Evolutionary conservation across 352 stramenopile species (phyloP).

Genomic region (Pythium rhizo-oryzae): DNA sequence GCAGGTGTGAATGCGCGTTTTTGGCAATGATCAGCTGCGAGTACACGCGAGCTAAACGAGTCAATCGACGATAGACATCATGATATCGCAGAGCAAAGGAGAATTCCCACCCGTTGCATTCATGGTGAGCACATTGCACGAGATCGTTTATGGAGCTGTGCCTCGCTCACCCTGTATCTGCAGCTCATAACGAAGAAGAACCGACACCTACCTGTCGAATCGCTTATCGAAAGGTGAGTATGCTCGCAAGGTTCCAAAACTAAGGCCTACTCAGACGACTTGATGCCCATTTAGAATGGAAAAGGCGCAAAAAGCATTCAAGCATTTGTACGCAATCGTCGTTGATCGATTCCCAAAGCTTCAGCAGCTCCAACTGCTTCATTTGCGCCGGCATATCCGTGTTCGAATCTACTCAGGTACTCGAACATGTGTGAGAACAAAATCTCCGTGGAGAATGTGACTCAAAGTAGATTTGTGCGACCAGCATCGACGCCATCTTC

Average conservation of each 20-base stretch:
- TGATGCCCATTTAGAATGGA: slow-evolving; percentile 27
- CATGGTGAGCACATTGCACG: slow-evolving; percentile 36
- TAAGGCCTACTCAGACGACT: neutral
- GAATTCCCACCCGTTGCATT: slow-evolving; percentile 73
- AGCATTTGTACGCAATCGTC: slow-evolving; percentile 53
- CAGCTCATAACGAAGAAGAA: slow-evolving; percentile 50
- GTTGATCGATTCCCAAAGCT: slow-evolving; percentile 48
- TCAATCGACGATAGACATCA: slow-evolving; percentile 45
- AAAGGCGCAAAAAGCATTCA: slow-evolving; percentile 65
- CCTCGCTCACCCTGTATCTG: neutral
- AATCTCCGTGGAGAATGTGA: neutral
- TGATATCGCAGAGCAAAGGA: slow-evolving; percentile 76
- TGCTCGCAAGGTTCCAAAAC: neutral
- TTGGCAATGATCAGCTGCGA: neutral
- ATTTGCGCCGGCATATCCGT: slow-evolving; percentile 40
- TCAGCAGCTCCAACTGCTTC: slow-evolving; percentile 48
- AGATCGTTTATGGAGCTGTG: neutral
- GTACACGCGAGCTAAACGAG: neutral
- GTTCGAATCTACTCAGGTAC: slow-evolving; percentile 56
- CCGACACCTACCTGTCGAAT: slow-evolving; percentile 35
- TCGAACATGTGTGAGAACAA: no score
- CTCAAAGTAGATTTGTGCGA: neutral
- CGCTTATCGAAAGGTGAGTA: slow-evolving; percentile 53
- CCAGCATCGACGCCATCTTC: slow-evolving; percentile 39
- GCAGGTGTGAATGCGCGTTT: slow-evolving; percentile 34